Percentiles rank a stretch among this genome's conserved stretches.
Evolutionary conservation across 2,329 filamentous ascomycete genomes (phyloP).

Genomic region (Aspergillus versicolor): DNA sequence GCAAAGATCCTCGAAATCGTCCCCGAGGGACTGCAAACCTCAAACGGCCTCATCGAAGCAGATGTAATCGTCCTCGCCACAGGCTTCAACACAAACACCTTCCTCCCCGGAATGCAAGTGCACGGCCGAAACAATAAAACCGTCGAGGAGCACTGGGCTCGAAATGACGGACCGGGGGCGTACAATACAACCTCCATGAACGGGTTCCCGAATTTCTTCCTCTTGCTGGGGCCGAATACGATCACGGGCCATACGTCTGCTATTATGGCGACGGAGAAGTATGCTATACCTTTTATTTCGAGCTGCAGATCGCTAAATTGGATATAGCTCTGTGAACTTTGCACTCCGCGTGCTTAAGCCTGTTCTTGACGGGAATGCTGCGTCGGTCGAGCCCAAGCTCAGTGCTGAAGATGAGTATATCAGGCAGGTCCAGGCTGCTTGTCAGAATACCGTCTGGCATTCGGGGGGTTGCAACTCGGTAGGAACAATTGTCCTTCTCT

Average conservation of each 20-base stretch:
- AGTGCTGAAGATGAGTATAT: constrained; percentile 48
- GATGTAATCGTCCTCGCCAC: constrained; percentile 11
- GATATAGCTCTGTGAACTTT: constrained; percentile 52
- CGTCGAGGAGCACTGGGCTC: constrained; percentile 25
- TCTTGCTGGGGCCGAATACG: constrained; percentile 11
- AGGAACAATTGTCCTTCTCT: neutral
- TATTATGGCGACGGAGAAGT: constrained; percentile 60
- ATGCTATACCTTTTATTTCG: neutral
- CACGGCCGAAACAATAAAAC: neutral
- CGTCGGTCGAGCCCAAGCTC: constrained; percentile 46
- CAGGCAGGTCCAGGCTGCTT: constrained; percentile 43
- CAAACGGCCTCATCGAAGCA: constrained; percentile 7
- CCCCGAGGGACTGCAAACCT: constrained; percentile 35
- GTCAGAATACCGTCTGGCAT: constrained; percentile 48
- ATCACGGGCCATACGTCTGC: constrained; percentile 48
- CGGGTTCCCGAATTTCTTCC: constrained; percentile 5
- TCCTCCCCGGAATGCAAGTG: neutral
- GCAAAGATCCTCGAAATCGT: constrained; percentile 49
- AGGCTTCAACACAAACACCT: constrained; percentile 3
- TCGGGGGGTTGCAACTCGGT: constrained; percentile 32
- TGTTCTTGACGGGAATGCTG: constrained; percentile 46
- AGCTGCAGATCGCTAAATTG: neutral
- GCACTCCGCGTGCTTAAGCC: constrained; percentile 58
- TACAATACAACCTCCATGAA: constrained; percentile 5
- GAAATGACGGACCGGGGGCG: constrained; percentile 3